Evolutionary conservation across 164 flowering plant species (phyloP).

Genomic region (Vitis rotundifolia): DNA sequence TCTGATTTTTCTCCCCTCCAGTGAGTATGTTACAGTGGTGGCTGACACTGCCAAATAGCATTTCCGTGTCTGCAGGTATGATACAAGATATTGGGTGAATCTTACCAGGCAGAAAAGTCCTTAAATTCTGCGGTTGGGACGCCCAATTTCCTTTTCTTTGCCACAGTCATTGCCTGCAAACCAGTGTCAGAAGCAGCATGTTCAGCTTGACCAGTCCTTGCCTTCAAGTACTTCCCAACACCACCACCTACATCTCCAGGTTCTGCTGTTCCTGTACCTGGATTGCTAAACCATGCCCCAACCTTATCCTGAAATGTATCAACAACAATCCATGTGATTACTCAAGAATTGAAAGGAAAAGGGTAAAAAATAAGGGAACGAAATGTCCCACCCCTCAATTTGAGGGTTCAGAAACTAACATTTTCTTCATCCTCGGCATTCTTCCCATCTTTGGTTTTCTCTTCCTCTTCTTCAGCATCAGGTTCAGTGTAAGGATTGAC

Average conservation of each 20-base stretch:
- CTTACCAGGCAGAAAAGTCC: constrained; percentile 82
- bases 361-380: background rate
- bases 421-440: constrained; percentile 62
- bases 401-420: constrained; percentile 34
- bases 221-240: constrained; percentile 84
- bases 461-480: constrained; percentile 73
- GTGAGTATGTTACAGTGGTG: background rate
- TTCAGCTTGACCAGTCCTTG: constrained; percentile 37
- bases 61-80: background rate
- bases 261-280: constrained; percentile 55
- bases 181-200: constrained; percentile 27
- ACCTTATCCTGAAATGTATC: constrained; percentile 64
- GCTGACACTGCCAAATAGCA: background rate
- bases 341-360: background rate
- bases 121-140: constrained; percentile 45
- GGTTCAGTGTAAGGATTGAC: constrained; percentile 90
- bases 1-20: background rate
- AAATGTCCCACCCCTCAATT: background rate
- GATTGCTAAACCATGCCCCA: constrained; percentile 96
- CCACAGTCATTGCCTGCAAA: constrained; percentile 20
- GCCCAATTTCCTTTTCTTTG: constrained; percentile 73
- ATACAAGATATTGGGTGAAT: constrained; percentile 13
- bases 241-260: constrained; percentile 56
- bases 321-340: background rate
- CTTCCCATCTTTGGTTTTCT: constrained; percentile 49